Evolutionary conservation across 345 rosid genomes (phyloP).

Genomic region (Salix koriyanagi): DNA sequence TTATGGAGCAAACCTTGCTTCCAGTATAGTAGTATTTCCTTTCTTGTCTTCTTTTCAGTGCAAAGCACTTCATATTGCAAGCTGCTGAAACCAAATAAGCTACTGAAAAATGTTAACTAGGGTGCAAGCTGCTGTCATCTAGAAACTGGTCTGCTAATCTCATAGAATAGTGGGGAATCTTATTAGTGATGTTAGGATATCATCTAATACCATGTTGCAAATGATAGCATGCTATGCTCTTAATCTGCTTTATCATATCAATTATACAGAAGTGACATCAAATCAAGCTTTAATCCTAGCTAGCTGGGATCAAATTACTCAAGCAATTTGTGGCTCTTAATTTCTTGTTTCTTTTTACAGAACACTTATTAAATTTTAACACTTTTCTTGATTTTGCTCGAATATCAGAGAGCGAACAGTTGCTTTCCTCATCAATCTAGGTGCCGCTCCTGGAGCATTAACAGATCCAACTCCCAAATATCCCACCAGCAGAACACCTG

Average conservation of each 20-base stretch:
- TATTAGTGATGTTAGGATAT: neutral
- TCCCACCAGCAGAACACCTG: conserved; percentile 68
- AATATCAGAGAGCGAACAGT: conserved; percentile 65
- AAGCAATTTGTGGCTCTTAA: neutral
- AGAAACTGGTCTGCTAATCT: neutral
- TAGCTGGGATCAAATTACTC: neutral
- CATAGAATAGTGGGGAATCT: neutral
- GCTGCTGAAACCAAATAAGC: neutral
- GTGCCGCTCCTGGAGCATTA: conserved; percentile 74
- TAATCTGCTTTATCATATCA: neutral
- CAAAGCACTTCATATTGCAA: neutral
- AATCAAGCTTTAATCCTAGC: neutral
- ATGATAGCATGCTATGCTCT: neutral
- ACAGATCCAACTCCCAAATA: conserved; percentile 73
- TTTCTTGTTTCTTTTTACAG: neutral
- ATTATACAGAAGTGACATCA: neutral
- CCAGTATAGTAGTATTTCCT: neutral
- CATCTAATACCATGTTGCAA: neutral
- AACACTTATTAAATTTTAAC: neutral
- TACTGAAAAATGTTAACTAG: neutral
- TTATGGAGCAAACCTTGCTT: neutral
- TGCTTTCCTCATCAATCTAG: conserved; percentile 71
- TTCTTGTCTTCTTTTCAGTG: conserved; percentile 3
- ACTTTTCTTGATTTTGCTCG: neutral
- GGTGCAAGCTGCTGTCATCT: neutral